Evolutionary conservation across 2,329 filamentous ascomycete species (phyloP).

Genomic region (Fusarium sp.): DNA sequence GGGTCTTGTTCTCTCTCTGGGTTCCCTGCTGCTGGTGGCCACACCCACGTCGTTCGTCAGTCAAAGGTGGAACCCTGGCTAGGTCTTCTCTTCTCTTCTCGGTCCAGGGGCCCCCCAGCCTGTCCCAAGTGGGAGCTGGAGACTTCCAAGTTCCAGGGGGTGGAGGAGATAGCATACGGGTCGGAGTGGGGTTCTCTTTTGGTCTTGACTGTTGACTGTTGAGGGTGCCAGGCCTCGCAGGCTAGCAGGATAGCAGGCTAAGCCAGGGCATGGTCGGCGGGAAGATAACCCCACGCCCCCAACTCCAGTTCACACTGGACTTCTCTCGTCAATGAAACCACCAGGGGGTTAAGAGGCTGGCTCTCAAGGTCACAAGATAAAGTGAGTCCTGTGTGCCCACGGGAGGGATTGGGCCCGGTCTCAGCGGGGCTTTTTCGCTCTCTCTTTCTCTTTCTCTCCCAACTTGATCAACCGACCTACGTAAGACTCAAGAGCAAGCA

Average conservation of each 20-base stretch:
- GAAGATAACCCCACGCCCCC: constrained; percentile 43
- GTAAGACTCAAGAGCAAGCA: neutral
- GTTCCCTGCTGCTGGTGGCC: constrained; percentile 41
- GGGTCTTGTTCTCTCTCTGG: constrained; percentile 30
- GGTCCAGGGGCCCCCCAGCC: constrained; percentile 37
- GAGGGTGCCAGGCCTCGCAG: neutral
- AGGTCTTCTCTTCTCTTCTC: constrained; percentile 3
- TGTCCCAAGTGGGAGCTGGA: constrained; percentile 27
- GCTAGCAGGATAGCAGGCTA: neutral
- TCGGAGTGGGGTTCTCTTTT: constrained; percentile 23
- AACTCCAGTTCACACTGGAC: constrained; percentile 1
- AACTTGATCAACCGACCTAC: constrained; percentile 6
- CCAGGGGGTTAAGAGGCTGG: constrained; percentile 32
- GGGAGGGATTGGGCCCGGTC: constrained; percentile 38
- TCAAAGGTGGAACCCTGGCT: constrained; percentile 27
- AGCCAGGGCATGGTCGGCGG: constrained; percentile 33
- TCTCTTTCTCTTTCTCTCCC: constrained; percentile 14
- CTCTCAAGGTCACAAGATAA: constrained; percentile 24
- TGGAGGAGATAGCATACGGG: constrained; percentile 38
- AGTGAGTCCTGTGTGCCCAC: constrained; percentile 20
- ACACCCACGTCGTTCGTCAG: constrained; percentile 48
- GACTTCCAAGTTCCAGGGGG: constrained; percentile 42
- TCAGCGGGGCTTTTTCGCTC: constrained; percentile 35
- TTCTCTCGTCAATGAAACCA: constrained; percentile 23
- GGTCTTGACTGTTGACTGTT: constrained; percentile 19